Evolutionary conservation across 2,329 filamentous ascomycete species (phyloP), one percentile per base, ranked within the genome.

Genomic region (Anthostomella pinea): DNA sequence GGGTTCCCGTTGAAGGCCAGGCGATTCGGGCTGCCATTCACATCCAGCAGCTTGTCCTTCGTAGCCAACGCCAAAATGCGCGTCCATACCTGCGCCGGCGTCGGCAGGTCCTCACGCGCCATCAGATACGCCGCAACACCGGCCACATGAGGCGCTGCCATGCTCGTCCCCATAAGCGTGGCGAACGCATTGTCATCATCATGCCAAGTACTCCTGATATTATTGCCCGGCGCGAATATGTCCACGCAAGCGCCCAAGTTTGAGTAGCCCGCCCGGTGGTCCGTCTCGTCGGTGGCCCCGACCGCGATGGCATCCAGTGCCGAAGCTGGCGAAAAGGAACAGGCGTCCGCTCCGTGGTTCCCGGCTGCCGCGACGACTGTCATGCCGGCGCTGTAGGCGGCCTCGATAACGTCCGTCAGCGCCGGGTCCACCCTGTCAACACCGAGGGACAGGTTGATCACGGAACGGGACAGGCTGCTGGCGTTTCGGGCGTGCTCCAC

Each of bases 371-470:
- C 50, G 3, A 58, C 52, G 8, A 56, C 30, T 2, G 45, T 52
- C 49, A 58, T 53, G 3, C 53, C 52, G 16, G 39, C 39, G 8
- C 20, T 36, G 9, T 47, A 40, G 1, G 51, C 49, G 8, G 34
- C 46, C 23, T 43, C 33, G 6, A 57, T 39, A 5, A 42, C 39
- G 30, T 53, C 49, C 30, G 57, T 43, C 11, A 51, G 21, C 5
- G 48, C 35, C 8, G 46, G 40, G 24, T 26, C 45, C 13, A 32
- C 39, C n/a, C n/a, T n/a, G 16, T 38, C 36, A 6, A 46, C 43
- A 1, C 53, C 53, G 18, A 54, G 40, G 9, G 54, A 57, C 46
- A 56, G 46, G 38, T 57, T 57, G 34, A 54, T 50, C n/a, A 57
- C 54, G 9, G 54, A 56, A 10, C 47, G 45, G 7, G 25, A 15